phyloP scores from a whole-genome alignment of 2,329 filamentous ascomycete species.

The Epichloe bromicola region DNA sequence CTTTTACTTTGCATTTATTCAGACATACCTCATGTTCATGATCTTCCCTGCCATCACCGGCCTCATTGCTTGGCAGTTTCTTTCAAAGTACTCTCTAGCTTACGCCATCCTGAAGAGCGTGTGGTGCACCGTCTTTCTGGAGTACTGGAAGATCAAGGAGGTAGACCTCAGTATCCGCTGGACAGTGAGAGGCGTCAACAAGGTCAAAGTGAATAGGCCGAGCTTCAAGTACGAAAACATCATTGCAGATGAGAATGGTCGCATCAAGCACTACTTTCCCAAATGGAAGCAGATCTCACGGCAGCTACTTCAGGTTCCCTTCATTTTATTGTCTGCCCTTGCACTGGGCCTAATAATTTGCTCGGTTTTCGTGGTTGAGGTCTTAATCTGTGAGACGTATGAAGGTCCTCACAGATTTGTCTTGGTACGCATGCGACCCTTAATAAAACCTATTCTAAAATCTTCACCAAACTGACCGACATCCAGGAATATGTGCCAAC shows the following conservation, averaged over 20 bases:
- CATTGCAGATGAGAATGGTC: slow-evolving; percentile 49
- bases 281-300: slow-evolving; percentile 49
- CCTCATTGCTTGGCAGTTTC: slow-evolving; percentile 51
- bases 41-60: slow-evolving; percentile 57
- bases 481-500: slow-evolving; percentile 58
- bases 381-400: slow-evolving; percentile 64
- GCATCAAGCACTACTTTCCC: slow-evolving; percentile 48
- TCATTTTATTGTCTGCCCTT: slow-evolving; percentile 44
- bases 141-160: slow-evolving; percentile 71
- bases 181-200: slow-evolving; percentile 56
- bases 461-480: not conserved
- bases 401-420: slow-evolving; percentile 53
- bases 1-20: slow-evolving; percentile 71
- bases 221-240: slow-evolving; percentile 52
- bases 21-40: slow-evolving; percentile 61
- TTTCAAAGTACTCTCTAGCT: slow-evolving; percentile 56
- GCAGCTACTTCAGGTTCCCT: slow-evolving; percentile 57
- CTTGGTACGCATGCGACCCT: slow-evolving; percentile 32
- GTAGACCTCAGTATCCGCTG: slow-evolving; percentile 58
- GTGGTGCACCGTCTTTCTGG: slow-evolving; percentile 62
- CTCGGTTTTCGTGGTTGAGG: slow-evolving; percentile 58
- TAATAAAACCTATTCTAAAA: too few relatives aligned
- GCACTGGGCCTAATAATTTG: slow-evolving; percentile 55
- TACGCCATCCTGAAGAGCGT: slow-evolving; percentile 55
- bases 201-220: slow-evolving; percentile 50